Conservation (phyloP, 1,284 basidiomycete genomes). For the Ganoderma resinaceum region DNA sequence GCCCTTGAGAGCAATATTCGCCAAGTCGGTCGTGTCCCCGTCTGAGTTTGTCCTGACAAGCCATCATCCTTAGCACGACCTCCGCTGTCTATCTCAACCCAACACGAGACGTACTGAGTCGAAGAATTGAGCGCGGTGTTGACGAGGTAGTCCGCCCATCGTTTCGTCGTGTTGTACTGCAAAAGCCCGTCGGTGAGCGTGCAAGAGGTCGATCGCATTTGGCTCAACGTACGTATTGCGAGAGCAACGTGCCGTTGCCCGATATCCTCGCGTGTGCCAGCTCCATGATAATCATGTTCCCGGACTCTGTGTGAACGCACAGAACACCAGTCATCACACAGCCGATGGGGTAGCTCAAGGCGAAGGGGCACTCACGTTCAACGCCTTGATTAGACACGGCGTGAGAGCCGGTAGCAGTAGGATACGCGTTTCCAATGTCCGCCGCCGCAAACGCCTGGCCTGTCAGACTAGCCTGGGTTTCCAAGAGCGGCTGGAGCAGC, state of each 20-base stretch:
- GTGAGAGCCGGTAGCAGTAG: slow-evolving; percentile 13
- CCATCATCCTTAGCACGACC: background rate
- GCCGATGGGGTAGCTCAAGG: no score
- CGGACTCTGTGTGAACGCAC: slow-evolving; percentile 52
- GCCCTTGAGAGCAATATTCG: slow-evolving; percentile 77
- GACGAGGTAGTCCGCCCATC: slow-evolving; percentile 75
- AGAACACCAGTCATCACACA: background rate
- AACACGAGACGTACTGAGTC: slow-evolving; percentile 48
- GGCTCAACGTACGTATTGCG: slow-evolving; percentile 51
- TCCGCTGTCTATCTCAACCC: background rate
- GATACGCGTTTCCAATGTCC: slow-evolving; percentile 46
- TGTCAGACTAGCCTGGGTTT: slow-evolving; percentile 44
- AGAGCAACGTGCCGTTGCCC: slow-evolving; percentile 58
- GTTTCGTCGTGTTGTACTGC: slow-evolving; percentile 61
- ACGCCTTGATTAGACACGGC: slow-evolving; percentile 15
- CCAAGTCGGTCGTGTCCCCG: slow-evolving; percentile 57
- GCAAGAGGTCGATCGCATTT: background rate
- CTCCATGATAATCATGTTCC: slow-evolving; percentile 77
- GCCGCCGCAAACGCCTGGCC: slow-evolving; percentile 44
- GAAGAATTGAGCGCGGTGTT: slow-evolving; percentile 60
- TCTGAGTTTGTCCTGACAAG: slow-evolving; percentile 60
- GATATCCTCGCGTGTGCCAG: slow-evolving; percentile 69
- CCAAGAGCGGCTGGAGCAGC: slow-evolving; percentile 56
- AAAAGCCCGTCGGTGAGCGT: background rate
- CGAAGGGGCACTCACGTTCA: slow-evolving; percentile 17